These are phyloP conservation scores for Cercospora nicotianae DNA, from an alignment of 2,329 filamentous ascomycete genomes.

Conservation along the genomic window DNA sequence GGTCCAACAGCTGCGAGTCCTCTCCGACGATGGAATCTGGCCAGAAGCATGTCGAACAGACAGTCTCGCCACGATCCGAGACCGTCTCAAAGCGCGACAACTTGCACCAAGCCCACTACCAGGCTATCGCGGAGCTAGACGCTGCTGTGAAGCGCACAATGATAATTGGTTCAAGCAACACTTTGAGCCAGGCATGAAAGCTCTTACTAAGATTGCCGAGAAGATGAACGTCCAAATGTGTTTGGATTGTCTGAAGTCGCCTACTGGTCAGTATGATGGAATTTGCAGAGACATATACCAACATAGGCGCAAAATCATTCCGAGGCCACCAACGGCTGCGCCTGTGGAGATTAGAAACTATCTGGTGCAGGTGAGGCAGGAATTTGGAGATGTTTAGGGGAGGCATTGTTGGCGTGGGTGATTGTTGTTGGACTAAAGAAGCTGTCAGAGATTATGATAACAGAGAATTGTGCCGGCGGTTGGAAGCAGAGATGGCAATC, in stretches of 20 bases:
- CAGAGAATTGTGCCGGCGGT: neutral
- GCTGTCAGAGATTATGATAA: neutral
- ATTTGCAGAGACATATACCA: no score
- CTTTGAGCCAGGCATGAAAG: neutral
- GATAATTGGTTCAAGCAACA: neutral
- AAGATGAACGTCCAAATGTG: neutral
- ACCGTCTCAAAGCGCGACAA: neutral
- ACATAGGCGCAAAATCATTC: neutral
- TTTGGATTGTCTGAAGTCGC: neutral
- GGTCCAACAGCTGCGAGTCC: neutral
- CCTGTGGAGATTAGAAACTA: neutral
- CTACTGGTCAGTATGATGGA: neutral
- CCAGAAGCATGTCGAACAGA: neutral
- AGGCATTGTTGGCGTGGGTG: neutral
- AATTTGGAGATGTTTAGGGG: neutral
- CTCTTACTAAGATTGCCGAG: no score
- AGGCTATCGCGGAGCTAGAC: neutral
- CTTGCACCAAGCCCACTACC: neutral
- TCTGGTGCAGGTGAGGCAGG: neutral
- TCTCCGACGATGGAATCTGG: neutral
- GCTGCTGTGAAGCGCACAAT: neutral
- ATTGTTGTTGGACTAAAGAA: neutral
- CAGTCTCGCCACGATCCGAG: neutral
- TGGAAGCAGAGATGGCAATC: neutral
- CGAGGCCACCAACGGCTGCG: no score